Base-by-base conservation (phyloP, 2,329 filamentous ascomycete species). In the Cercospora sojina region DNA sequence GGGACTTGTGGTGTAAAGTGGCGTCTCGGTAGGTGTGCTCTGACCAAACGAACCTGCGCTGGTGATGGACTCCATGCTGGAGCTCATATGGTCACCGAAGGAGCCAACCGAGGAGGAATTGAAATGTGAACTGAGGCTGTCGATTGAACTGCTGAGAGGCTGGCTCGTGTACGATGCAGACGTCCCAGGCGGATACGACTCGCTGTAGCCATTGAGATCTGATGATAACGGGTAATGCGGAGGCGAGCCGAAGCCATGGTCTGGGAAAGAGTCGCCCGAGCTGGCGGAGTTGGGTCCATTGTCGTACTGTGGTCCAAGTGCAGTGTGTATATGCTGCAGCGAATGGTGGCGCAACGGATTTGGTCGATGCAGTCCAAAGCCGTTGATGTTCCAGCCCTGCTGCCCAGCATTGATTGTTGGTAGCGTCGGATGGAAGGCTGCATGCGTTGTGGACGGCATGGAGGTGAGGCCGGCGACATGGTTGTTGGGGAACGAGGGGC, bases 171-270 rank as follows among this genome's bases (percentile, higher is more conserved):
- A 69, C 29, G 69, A 67, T 16, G 61, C 64, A 13, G 69, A 53
- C 16, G 64, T 76, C 68, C 61, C 78, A 71, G 59, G 76, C 72
- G 66, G 77, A 77, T 47, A 75, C 71, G 79, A 74, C 35, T 82
- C 80, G 47, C 76, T 73, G 68, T 79, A 80, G 6, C 76, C 74
- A 56, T 41, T 77, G 53, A 81, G 81, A 20, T 80, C 79, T 27
- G 82, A 80, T 18, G 82, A 83, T 10, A 79, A 78, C 18, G 82
- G 80, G 64, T 79, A 83, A 64, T 84, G 82, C 66, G 79, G 73
- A 12, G 82, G 82, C 20, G 81, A 82, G 32, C 80, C 79, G 65
- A 80, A 83, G 67, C 83, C 82, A 63, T 80, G 80, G 65, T 83
- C 81, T 62, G 80, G 79, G 71, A 80, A 83, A 16, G 81, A 82